Evolutionary conservation across 805 yeast species (phyloP), one percentile per base, ranked within the genome.

Genomic region (Monosporozyma solicola): DNA sequence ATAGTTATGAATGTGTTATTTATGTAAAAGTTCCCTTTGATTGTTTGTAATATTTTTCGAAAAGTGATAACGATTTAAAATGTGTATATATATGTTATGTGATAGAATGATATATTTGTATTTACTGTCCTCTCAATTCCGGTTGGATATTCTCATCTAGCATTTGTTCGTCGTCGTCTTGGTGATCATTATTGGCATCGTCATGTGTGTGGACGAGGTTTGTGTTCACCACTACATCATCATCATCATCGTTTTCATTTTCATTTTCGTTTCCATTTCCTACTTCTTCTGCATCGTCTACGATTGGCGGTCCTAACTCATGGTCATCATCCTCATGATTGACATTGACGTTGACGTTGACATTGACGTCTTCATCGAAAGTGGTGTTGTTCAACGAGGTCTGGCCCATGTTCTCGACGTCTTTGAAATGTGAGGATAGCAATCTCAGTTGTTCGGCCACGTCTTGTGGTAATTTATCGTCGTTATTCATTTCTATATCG

Each of bases 131-230:
- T 56, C 70, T 64, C 51, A 68, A 56, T 55, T 67, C 70, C 10
- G 72, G 72, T 54, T 68, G 72, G 50, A 68, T 68, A 49, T 68
- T 68, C 51, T 67, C 72, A 49, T 67, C 70, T 1, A 66, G 56
- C 29, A 62, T 62, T 29, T 35, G 16, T 11, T 35, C 39, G 15
- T 35, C 39, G 4, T 15, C 39, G 20, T 20, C 20, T 20, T 20
- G 20, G 20, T 20, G 20, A 20, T 20, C 20, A 20, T 20, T 20
- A 20, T 20, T 20, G 20, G 20, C 20, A 11, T 61, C 66, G 15
- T 58, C 62, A 32, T 64, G 57, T 48, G 55, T 53, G 3, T 35
- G 50, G 27, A 46, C 50, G 16, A 53, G 52, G n/a, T 51, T 54
- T 22, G 58, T 49, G n/a, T 59, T 57, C 32, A 58, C 62, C 13